Conservation (phyloP, 371 early-diverging fungal species). For the Smittium culicis region DNA sequence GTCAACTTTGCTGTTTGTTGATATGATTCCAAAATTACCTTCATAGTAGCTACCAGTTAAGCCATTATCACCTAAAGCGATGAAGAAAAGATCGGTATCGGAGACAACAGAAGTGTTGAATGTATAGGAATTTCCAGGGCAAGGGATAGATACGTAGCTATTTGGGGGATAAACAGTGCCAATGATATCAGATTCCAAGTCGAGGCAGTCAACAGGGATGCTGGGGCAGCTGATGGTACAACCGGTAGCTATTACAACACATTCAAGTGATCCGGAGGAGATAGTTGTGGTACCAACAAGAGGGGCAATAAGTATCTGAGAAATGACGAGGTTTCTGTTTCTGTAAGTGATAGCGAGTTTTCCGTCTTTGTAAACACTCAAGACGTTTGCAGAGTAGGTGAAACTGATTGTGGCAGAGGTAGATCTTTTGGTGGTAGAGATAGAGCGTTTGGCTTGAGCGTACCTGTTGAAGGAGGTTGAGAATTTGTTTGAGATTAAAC, state of each 20-base stretch:
- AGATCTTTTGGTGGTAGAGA: neutral
- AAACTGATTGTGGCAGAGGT: neutral
- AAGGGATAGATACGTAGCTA: neutral
- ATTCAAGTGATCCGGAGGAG: neutral
- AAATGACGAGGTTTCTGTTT: neutral
- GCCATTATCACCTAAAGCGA: neutral
- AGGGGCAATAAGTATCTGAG: neutral
- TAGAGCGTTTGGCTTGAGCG: neutral
- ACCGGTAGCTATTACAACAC: neutral
- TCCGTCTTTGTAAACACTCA: neutral
- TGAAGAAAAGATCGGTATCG: neutral
- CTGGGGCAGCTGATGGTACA: neutral
- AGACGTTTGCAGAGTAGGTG: neutral
- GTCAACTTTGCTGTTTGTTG: neutral
- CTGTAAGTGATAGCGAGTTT: neutral
- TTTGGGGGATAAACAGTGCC: neutral
- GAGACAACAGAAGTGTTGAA: neutral
- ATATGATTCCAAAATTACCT: neutral
- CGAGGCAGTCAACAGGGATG: neutral
- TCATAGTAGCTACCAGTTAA: neutral
- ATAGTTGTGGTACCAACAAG: neutral
- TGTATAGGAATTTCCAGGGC: neutral
- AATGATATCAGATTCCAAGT: neutral
- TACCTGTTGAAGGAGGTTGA: neutral
- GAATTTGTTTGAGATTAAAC: neutral